Evolutionary conservation across 2,329 filamentous ascomycete genomes (phyloP), one percentile per base, ranked within the genome.

Genomic region (Calonectria multiphialidica): DNA sequence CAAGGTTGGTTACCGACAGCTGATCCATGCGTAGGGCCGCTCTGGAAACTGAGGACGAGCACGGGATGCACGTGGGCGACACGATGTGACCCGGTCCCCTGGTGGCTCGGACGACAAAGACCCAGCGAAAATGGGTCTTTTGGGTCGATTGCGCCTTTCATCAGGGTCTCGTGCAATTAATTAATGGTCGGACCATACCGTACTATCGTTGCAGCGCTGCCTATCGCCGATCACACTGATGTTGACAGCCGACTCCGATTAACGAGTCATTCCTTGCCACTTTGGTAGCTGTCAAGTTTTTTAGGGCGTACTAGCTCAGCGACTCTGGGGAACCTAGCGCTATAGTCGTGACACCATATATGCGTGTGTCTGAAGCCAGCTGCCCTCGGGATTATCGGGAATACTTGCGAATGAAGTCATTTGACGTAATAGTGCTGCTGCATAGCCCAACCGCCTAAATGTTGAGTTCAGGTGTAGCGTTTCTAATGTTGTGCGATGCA

Each of bases 211-310:
- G 33, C 33, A 16, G 21, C 44, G 18, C 35, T 40, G 28, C 16
- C 28, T 44, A 40, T 59, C 53, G 49, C 40, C 37, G 49, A 66
- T 37, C 25, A 35, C 16, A 53, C 30, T 40, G 25, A 21, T 23
- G 42, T 64, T 64, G 61, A 64, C 61, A 64, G 44, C 25, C 47
- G 47, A 21, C 47, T 12, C 55, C 68, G 63, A 71, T 71, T 62
- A 50, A 68, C 57, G 23, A 71, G 33, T 45, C 28, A 16, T 44
- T 62, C 25, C 42, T 49, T 35, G 33, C 42, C 30, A 8, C 49
- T n/a, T 45, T 33, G n/a, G 47, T 57, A 45, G 35, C 55, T 44
- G 28, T 55, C 9, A 33, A 23, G 7, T 35, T 62, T 47, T 57
- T 25, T 47, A 62, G 62, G 68, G 45, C 53, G 25, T 30, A 25